Evolutionary conservation across 164 flowering plant species (phyloP).

Genomic region (Kingdonia uniflora): DNA sequence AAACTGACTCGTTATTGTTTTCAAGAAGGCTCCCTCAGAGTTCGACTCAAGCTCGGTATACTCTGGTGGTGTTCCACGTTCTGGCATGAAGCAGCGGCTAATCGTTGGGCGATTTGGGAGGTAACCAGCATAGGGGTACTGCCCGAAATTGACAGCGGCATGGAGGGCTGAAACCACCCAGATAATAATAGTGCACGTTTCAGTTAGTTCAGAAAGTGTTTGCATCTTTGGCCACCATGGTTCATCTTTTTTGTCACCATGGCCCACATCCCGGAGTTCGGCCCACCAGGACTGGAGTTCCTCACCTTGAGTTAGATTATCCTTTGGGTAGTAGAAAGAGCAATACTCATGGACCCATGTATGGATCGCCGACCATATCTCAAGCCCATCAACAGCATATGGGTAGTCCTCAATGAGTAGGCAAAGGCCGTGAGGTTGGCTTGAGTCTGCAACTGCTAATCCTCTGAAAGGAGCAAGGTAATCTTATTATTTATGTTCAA

Average conservation of each 20-base stretch:
- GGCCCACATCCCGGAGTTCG: constrained; percentile 63
- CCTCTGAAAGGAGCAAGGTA: constrained; percentile 37
- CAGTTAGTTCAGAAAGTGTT: constrained; percentile 33
- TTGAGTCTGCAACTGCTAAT: constrained; percentile 49
- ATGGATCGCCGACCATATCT: constrained; percentile 77
- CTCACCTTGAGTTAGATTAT: constrained; percentile 34
- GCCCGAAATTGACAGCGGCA: constrained; percentile 85
- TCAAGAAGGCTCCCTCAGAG: constrained; percentile 49
- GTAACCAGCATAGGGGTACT: constrained; percentile 77
- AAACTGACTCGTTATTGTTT: constrained; percentile 41
- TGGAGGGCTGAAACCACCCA: constrained; percentile 90
- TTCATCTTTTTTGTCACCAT: constrained; percentile 64
- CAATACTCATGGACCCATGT: constrained; percentile 70
- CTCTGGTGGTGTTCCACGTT: constrained; percentile 52
- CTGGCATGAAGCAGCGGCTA: constrained; percentile 77
- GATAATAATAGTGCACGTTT: constrained; percentile 61
- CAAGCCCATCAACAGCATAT: constrained; percentile 77
- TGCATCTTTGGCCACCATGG: constrained; percentile 78
- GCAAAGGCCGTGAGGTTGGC: constrained; percentile 42
- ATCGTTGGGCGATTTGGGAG: constrained; percentile 79
- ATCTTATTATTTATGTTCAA: too few relatives aligned
- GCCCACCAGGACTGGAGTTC: constrained; percentile 86
- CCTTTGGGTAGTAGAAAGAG: constrained; percentile 44
- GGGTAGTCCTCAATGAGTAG: constrained; percentile 79
- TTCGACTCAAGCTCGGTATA: constrained; percentile 44